phyloP scores from a whole-genome alignment of 495 filamentous ascomycete genomes.

The Penicillium bialowiezense region DNA sequence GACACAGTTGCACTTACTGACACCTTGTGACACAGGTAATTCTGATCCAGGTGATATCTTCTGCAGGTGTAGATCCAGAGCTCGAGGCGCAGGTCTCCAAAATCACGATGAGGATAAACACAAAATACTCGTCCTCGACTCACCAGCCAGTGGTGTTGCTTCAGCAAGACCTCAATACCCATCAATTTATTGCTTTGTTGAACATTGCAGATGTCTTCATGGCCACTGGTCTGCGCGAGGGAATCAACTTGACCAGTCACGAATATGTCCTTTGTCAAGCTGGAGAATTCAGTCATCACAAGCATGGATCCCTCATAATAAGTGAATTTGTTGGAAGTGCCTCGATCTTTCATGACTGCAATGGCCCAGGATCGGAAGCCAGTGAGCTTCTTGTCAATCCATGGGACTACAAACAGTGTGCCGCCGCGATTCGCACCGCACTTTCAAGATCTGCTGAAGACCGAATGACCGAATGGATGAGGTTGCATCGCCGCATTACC shows the following conservation, averaged over 20 bases:
- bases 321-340: constrained; percentile 92
- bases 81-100: constrained; percentile 77
- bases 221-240: constrained; percentile 84
- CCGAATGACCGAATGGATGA: constrained; percentile 66
- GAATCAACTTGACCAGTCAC: constrained; percentile 87
- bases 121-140: constrained; percentile 72
- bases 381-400: constrained; percentile 76
- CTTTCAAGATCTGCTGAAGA: constrained; percentile 72
- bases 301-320: constrained; percentile 81
- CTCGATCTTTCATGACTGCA: constrained; percentile 69
- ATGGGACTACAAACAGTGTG: constrained; percentile 82
- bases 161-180: constrained; percentile 84
- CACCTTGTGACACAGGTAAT: constrained; percentile 48
- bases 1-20: not conserved
- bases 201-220: constrained; percentile 80
- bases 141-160: constrained; percentile 84
- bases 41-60: constrained; percentile 82
- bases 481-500: constrained; percentile 65
- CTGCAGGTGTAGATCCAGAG: constrained; percentile 72
- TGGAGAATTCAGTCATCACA: constrained; percentile 59
- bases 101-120: constrained; percentile 84
- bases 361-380: constrained; percentile 71
- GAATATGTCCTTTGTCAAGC: constrained; percentile 89
- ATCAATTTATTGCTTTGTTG: constrained; percentile 80
- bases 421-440: constrained; percentile 70